Percentiles rank a stretch among this genome's conserved stretches.
Conservation (phyloP, 768 basidiomycete genomes). For the Lactarius sp. region DNA sequence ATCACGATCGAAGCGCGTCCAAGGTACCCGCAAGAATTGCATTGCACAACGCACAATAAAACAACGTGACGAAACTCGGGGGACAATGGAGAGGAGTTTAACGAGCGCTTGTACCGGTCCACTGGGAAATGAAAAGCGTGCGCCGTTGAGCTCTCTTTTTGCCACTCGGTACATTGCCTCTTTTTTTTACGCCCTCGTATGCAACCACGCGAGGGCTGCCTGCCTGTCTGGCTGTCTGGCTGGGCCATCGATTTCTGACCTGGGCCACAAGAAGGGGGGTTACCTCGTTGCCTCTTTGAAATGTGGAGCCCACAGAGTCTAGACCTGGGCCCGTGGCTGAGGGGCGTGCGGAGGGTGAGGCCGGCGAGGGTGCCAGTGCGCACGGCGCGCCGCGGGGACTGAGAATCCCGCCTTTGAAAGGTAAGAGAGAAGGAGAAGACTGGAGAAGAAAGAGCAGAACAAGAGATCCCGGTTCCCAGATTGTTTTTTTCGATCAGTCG, state of each 20-base stretch:
- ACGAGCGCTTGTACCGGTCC: not conserved
- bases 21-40: not conserved
- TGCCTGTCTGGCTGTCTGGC: not conserved
- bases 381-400: not conserved
- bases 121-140: slow-evolving; percentile 9
- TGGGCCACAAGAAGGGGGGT: not conserved
- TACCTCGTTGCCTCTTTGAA: slow-evolving; percentile 10
- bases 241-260: not conserved
- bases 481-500: not conserved
- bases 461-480: no score
- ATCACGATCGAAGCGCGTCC: slow-evolving; percentile 7
- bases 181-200: not conserved
- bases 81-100: not conserved
- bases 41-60: not conserved
- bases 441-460: not conserved
- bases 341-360: not conserved
- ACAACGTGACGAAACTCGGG: not conserved
- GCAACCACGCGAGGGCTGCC: no score
- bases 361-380: not conserved
- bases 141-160: not conserved
- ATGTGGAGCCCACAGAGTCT: not conserved
- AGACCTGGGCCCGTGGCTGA: not conserved
- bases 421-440: not conserved
- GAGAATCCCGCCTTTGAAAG: not conserved
- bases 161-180: not conserved